phyloP scores from a whole-genome alignment of 2,329 filamentous ascomycete genomes.

The Dichotomopilus funicola region DNA sequence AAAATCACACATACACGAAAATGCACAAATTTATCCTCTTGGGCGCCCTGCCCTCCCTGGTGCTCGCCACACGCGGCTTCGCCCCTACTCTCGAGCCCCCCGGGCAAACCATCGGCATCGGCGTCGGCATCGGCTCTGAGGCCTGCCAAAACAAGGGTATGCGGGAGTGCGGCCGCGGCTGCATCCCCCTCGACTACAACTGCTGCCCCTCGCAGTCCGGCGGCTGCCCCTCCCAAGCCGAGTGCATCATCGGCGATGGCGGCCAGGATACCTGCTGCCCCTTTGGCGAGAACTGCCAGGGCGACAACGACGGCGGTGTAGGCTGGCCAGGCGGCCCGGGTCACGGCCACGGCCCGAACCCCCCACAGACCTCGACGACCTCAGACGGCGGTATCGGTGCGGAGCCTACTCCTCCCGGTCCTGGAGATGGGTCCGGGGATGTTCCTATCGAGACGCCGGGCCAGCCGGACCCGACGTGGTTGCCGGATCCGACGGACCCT shows the following conservation, averaged over 20 bases:
- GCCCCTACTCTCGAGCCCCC: not conserved
- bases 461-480: too few species aligned
- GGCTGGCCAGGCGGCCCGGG: not conserved
- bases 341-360: too few species aligned
- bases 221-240: not conserved
- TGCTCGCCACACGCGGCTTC: conserved; percentile 4
- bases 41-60: conserved; percentile 15
- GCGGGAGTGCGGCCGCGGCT: conserved; percentile 10
- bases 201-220: conserved; percentile 9
- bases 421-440: too few species aligned
- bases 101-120: not conserved
- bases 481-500: not conserved
- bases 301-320: conserved; percentile 4
- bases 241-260: conserved; percentile 9
- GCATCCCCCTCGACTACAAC: conserved; percentile 4
- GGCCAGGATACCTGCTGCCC: conserved; percentile 7
- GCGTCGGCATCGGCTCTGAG: not conserved
- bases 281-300: not conserved
- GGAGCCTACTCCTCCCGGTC: not conserved
- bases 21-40: conserved; percentile 18
- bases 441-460: too few species aligned
- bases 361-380: not conserved
- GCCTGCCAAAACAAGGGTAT: conserved; percentile 5
- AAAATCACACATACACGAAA: not conserved
- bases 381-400: not conserved